Evolutionary conservation across 768 basidiomycete species (phyloP), one percentile per base, ranked within the genome.

Genomic region (Mrakia hoshinonis): DNA sequence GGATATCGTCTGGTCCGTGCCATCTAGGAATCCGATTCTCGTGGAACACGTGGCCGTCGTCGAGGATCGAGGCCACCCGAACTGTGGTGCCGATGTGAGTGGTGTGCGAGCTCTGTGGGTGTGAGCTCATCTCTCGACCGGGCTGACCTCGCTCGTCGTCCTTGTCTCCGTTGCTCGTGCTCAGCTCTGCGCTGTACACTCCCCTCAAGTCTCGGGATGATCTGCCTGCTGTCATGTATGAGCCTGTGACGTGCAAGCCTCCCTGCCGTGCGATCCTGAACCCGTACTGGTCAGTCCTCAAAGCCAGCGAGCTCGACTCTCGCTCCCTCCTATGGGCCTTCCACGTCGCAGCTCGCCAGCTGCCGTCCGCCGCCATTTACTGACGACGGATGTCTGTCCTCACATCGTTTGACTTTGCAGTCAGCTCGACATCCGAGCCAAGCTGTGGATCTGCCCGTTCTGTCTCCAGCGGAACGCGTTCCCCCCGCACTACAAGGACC

Each of bases 391-490:
- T 47, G 29, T 55, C 15, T 49, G 9, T 43, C 55, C 31, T 38
- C n/a, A 12, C 48, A 26, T 49, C 20, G 4, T 26, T 26, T 6
- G 24, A 72, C 54, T 58, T 43, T 77, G 29, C 78, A 98, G 96
- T 80, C 95, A 97, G 83, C 94, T 99, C 77, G 96, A 98, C 82
- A 92, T 97, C 74, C 87, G 96, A 77, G 95, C 90, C 76, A 98
- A 98, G 81, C 86, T 99, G 67, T 99, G 96, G 96, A 99, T 98
- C 75, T 99, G 96, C 78, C 96, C 96, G 4, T 98, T 99, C 83
- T 99, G 96, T 81, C 84, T 99, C 66, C 88, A 90, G 46, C 89
- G 96, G 72, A 99, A 98, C 79, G 87, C 94, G 2, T 97, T 99
- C 82, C 96, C 96, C 5, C 90, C 91, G 0, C 95, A 99, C 80